Evolutionary conservation across 2,329 filamentous ascomycete genomes (phyloP), one percentile per base, ranked within the genome.

Genomic region (Sporothrix euskadiensis): DNA sequence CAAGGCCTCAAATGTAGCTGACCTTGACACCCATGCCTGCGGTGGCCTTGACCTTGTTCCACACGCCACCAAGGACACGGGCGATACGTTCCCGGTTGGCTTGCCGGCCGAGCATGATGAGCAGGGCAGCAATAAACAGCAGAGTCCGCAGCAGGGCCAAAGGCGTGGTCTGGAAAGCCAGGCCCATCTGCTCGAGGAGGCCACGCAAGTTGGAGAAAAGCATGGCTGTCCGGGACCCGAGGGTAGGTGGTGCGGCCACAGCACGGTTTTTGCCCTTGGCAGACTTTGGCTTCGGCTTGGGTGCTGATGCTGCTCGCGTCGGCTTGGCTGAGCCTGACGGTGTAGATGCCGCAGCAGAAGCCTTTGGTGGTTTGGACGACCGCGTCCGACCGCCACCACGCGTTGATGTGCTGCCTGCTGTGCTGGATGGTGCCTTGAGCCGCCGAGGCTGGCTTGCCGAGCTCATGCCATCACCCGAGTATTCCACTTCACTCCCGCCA

Each of bases 21-120:
- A 98, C 94, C 84, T 98, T 98, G 76, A 97, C 92, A 1, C 95
- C 96, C 95, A 98, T 98, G 1, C 94, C 94, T 4, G 95, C 91
- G 0, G 96, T 98, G 63, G 90, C 87, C 80, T 88, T 90, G 56
- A 97, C 84, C 83, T 97, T 98, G 72, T 88, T 88, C 94, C 94
- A 97, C 10, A 89, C 90, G 39, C 87, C 85, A 54, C 87, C 88
- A 59, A 97, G 79, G 52, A 94, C 84, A 72, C 90, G 87, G 80
- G 90, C 87, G 49, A 98, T 81, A 76, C 92, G 88, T 77, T 97
- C 90, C 56, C 94, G 88, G 16, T 97, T 84, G 79, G 92, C 91
- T 78, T 88, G 87, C 78, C 92, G 88, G 73, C 92, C 91, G 74
- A 98, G 84, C 76, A 96, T 88, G 75, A 95, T 82, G 41, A 97